A percentile compares a stretch with the other conserved stretches of the same genome.
Conservation (phyloP, 805 yeast species). For the Starmerella gropengiesseri region DNA sequence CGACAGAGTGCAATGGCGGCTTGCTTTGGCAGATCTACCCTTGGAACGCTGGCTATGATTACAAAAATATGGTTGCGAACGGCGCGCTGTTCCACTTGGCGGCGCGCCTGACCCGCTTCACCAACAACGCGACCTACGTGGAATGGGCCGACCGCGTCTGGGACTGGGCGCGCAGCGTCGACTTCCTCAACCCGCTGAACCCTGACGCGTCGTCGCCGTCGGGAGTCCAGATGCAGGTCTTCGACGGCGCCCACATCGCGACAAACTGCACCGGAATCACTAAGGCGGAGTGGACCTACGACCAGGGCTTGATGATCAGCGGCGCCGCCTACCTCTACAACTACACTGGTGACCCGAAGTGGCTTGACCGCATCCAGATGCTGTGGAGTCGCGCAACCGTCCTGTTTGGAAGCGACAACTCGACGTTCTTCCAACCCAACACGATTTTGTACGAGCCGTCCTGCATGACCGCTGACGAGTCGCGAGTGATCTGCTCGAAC, state of each 20-base stretch:
- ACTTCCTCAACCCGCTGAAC: slow-evolving; percentile 36
- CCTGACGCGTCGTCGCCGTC: slow-evolving; percentile 32
- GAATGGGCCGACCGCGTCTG: slow-evolving; percentile 67
- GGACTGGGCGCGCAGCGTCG: slow-evolving; percentile 61
- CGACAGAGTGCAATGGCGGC: slow-evolving; percentile 67
- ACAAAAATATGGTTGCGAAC: slow-evolving; percentile 84
- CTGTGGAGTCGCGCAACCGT: slow-evolving; percentile 40
- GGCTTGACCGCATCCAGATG: slow-evolving; percentile 53
- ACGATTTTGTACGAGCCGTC: slow-evolving; percentile 69
- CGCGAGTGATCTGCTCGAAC: slow-evolving; percentile 47
- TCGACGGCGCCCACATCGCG: slow-evolving; percentile 32
- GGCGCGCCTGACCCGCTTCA: slow-evolving; percentile 76
- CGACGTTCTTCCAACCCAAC: slow-evolving; percentile 25
- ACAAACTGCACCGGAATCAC: slow-evolving; percentile 54
- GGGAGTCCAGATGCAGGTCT: slow-evolving; percentile 19
- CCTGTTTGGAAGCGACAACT: slow-evolving; percentile 37
- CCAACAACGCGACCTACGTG: slow-evolving; percentile 59
- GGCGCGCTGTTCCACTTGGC: slow-evolving; percentile 81
- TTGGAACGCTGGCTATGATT: slow-evolving; percentile 90
- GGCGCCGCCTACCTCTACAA: slow-evolving; percentile 78
- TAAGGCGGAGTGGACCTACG: slow-evolving; percentile 70
- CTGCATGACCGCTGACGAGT: slow-evolving; percentile 46
- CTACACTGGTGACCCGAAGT: slow-evolving; percentile 50
- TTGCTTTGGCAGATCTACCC: slow-evolving; percentile 91
- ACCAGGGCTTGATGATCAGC: slow-evolving; percentile 65